Evolutionary conservation across 768 basidiomycete species (phyloP).

Genomic region (Rhizopogon rudus): DNA sequence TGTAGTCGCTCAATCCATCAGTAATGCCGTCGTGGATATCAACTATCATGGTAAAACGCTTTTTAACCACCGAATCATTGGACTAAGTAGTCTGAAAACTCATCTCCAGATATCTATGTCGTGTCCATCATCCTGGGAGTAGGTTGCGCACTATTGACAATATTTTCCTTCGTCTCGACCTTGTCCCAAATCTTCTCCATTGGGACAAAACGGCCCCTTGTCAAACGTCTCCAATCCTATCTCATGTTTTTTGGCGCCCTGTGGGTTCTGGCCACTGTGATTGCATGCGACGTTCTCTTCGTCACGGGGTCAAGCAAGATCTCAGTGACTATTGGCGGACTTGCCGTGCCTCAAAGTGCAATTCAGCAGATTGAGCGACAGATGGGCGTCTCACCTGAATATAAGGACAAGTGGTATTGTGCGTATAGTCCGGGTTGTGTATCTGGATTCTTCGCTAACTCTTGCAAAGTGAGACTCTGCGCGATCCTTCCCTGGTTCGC

Average conservation of each 20-base stretch:
- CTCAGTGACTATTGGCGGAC: constrained; percentile 33
- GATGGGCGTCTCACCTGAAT: constrained; percentile 37
- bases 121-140: constrained; percentile 31
- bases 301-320: constrained; percentile 38
- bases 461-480: constrained; percentile 35
- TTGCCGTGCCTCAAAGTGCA: constrained; percentile 27
- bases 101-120: constrained; percentile 29
- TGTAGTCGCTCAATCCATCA: neutral
- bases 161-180: constrained; percentile 22
- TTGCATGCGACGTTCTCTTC: constrained; percentile 39
- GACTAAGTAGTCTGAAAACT: neutral
- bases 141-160: constrained; percentile 25
- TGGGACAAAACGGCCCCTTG: constrained; percentile 1
- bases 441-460: neutral
- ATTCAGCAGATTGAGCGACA: constrained; percentile 31
- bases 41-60: neutral
- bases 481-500: constrained; percentile 51
- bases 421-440: constrained; percentile 16
- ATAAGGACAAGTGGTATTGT: constrained; percentile 41
- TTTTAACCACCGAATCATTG: neutral
- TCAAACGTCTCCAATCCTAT: constrained; percentile 23
- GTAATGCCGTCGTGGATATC: neutral
- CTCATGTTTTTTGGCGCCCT: constrained; percentile 34
- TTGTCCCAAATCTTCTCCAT: constrained; percentile 10
- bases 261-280: constrained; percentile 43